Conservation (phyloP, 352 stramenopile species). For the Phytophthora lateralis region DNA sequence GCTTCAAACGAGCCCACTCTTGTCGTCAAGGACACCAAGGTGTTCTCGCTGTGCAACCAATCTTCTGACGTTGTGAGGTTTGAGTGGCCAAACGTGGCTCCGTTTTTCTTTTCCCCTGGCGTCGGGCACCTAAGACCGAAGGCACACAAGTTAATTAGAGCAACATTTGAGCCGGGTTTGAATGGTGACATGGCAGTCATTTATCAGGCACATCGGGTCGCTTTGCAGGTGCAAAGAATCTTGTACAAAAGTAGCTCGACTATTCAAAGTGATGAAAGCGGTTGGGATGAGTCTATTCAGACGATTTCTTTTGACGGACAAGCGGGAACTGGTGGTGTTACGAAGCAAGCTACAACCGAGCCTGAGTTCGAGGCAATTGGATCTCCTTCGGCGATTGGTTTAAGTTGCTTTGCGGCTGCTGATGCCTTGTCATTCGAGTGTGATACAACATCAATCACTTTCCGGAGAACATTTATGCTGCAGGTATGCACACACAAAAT, state of each 20-base stretch:
- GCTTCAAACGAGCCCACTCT: neutral
- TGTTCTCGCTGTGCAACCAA: conserved; percentile 84
- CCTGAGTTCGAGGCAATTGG: conserved; percentile 53
- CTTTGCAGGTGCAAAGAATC: conserved; percentile 63
- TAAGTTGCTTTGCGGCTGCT: conserved; percentile 73
- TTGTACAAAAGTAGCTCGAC: conserved; percentile 37
- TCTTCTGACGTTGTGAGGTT: conserved; percentile 69
- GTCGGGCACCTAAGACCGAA: conserved; percentile 73
- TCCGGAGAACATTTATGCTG: conserved; percentile 89
- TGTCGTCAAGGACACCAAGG: conserved; percentile 48
- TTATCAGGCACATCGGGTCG: conserved; percentile 43
- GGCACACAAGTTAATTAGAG: conserved; percentile 72
- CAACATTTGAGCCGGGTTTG: conserved; percentile 59
- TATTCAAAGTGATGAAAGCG: conserved; percentile 30
- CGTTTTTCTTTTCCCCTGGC: conserved; percentile 76
- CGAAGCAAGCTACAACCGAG: conserved; percentile 41
- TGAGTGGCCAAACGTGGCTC: conserved; percentile 55
- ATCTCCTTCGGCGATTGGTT: conserved; percentile 36
- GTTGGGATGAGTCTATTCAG: conserved; percentile 84
- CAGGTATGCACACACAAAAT: conserved; percentile 83
- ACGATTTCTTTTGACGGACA: conserved; percentile 58
- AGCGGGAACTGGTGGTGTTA: conserved; percentile 9
- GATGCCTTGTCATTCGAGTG: conserved; percentile 67
- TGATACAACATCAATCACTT: conserved; percentile 62
- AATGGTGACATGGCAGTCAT: conserved; percentile 35